Conservation (phyloP, 805 yeast genomes). For the Yamadazyma akitaensis region DNA sequence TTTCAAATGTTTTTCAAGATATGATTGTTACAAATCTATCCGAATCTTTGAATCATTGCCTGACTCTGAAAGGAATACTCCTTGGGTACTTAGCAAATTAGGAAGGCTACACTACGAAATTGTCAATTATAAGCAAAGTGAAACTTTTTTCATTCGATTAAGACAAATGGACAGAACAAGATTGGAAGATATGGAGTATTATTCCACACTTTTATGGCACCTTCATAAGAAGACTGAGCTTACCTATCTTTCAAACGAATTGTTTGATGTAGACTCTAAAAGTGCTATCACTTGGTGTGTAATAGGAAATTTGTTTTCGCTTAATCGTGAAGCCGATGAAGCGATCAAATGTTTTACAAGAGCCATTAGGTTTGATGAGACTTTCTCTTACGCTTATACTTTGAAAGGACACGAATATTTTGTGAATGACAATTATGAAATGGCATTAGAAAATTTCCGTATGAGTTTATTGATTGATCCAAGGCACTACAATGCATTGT, state of each 20-base stretch:
- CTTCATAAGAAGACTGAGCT: slow-evolving; percentile 74
- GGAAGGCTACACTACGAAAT: slow-evolving; percentile 86
- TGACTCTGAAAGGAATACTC: slow-evolving; percentile 58
- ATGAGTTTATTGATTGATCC: slow-evolving; percentile 72
- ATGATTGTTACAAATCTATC: slow-evolving; percentile 79
- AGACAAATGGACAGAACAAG: slow-evolving; percentile 74
- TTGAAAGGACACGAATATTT: slow-evolving; percentile 91
- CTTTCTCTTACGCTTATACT: slow-evolving; percentile 85
- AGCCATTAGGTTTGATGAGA: slow-evolving; percentile 64
- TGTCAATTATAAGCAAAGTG: slow-evolving; percentile 78
- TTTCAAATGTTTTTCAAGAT: slow-evolving; percentile 57
- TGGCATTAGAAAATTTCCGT: slow-evolving; percentile 81
- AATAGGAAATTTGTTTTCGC: slow-evolving; percentile 83
- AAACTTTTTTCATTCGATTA: slow-evolving; percentile 56
- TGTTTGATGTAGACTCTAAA: slow-evolving; percentile 60
- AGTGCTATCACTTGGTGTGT: slow-evolving; percentile 89
- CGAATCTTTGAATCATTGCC: slow-evolving; percentile 65
- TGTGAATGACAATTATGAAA: slow-evolving; percentile 84
- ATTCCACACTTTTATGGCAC: slow-evolving; percentile 92
- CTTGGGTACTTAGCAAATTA: slow-evolving; percentile 79
- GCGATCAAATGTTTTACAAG: slow-evolving; percentile 84
- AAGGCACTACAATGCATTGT: slow-evolving; percentile 89
- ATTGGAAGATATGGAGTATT: slow-evolving; percentile 84
- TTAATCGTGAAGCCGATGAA: slow-evolving; percentile 80
- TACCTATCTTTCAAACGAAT: slow-evolving; percentile 78